A percentile compares a stretch with the other conserved stretches of the same genome.
Evolutionary conservation across 139 green algal species (phyloP).

Genomic region (Chlamydomonas incerta): DNA sequence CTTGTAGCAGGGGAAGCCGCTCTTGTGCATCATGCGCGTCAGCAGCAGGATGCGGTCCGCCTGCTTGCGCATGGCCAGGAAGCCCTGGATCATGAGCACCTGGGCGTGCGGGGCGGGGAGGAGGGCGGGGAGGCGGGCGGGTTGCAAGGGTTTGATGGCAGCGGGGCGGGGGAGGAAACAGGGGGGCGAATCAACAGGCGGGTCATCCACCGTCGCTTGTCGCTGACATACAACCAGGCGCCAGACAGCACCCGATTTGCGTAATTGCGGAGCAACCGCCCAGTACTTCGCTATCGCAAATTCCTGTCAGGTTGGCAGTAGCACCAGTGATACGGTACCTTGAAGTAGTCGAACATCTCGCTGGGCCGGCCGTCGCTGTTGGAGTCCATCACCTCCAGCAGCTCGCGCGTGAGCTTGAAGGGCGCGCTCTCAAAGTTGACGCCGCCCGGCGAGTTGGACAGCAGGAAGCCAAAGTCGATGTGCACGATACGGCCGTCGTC

Average conservation of each 20-base stretch:
- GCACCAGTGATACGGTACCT: too few species aligned
- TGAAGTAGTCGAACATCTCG: slow-evolving; percentile 96
- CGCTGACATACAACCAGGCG: too few species aligned
- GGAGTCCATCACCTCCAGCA: slow-evolving; percentile 97
- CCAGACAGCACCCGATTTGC: too few species aligned
- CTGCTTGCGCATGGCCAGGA: slow-evolving; percentile 92
- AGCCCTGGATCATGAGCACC: slow-evolving; percentile 80
- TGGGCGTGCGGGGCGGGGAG: neutral
- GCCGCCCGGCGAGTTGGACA: slow-evolving; percentile 85
- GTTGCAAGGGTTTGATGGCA: too few species aligned
- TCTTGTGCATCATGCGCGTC: slow-evolving; percentile 89
- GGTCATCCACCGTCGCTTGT: too few species aligned
- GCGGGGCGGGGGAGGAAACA: too few species aligned
- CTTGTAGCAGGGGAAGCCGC: slow-evolving; percentile 96
- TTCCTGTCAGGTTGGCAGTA: too few species aligned
- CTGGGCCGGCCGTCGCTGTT: slow-evolving; percentile 84
- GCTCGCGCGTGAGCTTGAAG: slow-evolving; percentile 99
- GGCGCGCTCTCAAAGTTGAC: slow-evolving; percentile 94
- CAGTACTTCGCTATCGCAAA: too few species aligned
- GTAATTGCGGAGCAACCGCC: too few species aligned
- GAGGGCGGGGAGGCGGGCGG: too few species aligned
- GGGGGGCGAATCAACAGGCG: too few species aligned
- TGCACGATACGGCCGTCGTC: slow-evolving; percentile 94
- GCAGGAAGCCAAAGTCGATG: slow-evolving; percentile 99
- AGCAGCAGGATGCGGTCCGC: slow-evolving; percentile 90